A percentile compares a stretch with the other conserved stretches of the same genome.
phyloP scores from a whole-genome alignment of 495 filamentous ascomycete species.

The Penicillium macrosclerotiorum region DNA sequence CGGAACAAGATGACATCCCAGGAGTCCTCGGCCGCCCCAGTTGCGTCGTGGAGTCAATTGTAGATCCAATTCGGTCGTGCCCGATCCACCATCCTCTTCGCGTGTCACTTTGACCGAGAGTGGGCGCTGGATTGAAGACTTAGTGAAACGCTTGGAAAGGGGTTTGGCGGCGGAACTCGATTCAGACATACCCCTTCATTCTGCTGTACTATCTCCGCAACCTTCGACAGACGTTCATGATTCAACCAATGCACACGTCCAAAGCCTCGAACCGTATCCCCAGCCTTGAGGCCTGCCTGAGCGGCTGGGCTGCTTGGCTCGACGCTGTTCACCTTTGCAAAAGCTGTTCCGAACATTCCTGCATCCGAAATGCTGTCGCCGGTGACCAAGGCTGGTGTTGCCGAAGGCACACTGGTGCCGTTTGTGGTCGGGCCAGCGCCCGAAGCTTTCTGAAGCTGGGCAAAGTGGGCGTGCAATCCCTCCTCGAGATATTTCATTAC shows the following conservation, averaged over 20 bases:
- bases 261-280: conserved; percentile 83
- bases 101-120: conserved; percentile 70
- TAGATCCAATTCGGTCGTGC: conserved; percentile 58
- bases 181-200: conserved; percentile 78
- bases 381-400: conserved; percentile 16
- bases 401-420: conserved; percentile 26
- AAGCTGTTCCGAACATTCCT: conserved; percentile 60
- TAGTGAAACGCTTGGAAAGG: conserved; percentile 4
- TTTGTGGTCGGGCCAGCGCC: conserved; percentile 20
- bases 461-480: conserved; percentile 73
- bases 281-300: conserved; percentile 74
- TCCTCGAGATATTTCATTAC: conserved; percentile 80
- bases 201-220: conserved; percentile 78
- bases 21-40: conserved; percentile 85
- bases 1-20: conserved; percentile 89
- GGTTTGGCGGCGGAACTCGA: not conserved
- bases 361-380: conserved; percentile 20
- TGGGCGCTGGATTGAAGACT: conserved; percentile 46
- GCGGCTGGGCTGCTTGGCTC: conserved; percentile 77
- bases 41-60: conserved; percentile 68
- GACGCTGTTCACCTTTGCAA: conserved; percentile 89
- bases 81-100: conserved; percentile 35
- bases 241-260: conserved; percentile 78
- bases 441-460: conserved; percentile 34
- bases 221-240: conserved; percentile 78